phyloP scores from a whole-genome alignment of 495 filamentous ascomycete genomes.

The Penicillium argentinense region DNA sequence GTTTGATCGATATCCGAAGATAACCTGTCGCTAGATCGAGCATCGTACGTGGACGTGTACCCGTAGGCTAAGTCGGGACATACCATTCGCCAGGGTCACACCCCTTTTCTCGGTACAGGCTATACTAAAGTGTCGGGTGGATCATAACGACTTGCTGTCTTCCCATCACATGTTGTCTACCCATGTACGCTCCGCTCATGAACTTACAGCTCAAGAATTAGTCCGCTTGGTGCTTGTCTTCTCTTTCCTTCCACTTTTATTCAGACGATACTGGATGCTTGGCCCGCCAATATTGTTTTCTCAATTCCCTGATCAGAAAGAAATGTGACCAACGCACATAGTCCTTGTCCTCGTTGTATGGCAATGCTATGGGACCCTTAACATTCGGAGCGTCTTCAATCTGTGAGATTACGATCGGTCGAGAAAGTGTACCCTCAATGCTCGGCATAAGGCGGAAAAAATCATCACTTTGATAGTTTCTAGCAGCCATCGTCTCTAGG shows the following conservation, averaged over 20 bases:
- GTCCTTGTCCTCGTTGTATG: neutral
- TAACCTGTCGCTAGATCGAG: too few species aligned
- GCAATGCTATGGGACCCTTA: neutral
- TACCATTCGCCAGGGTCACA: too few species aligned
- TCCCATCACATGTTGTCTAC: neutral
- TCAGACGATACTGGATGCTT: neutral
- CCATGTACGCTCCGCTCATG: neutral
- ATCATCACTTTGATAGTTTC: slow-evolving; percentile 1
- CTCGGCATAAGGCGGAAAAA: neutral
- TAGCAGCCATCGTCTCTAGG: neutral
- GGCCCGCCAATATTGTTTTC: neutral
- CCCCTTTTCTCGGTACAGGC: slow-evolving; percentile 12
- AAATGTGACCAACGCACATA: slow-evolving; percentile 2
- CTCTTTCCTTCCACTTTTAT: neutral
- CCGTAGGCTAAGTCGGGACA: too few species aligned
- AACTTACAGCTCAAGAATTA: neutral
- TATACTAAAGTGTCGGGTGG: slow-evolving; percentile 9
- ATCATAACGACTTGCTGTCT: neutral
- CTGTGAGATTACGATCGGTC: neutral
- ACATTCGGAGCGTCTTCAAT: neutral
- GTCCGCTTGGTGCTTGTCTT: neutral
- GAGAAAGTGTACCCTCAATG: slow-evolving; percentile 1
- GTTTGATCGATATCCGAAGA: too few species aligned
- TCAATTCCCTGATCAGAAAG: neutral
- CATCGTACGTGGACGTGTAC: too few species aligned